Evolutionary conservation across 768 basidiomycete species (phyloP), one percentile per base, ranked within the genome.

Genomic region (Dioszegia aurantiaca): DNA sequence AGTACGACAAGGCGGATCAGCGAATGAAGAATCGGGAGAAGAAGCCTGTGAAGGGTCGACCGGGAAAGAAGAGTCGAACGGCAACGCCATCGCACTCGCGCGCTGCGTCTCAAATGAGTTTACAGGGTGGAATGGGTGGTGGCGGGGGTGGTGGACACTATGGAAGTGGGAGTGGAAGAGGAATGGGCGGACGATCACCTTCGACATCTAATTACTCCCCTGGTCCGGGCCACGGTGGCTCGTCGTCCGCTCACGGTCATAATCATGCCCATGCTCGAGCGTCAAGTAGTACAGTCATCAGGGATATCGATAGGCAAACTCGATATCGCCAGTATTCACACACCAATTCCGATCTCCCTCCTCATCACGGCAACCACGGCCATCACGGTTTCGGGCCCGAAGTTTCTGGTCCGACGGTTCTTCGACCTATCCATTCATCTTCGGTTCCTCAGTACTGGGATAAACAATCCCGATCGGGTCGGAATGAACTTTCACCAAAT

Each of bases 1-100:
- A 53, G 37, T 53, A 53, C 37, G 51, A 53, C 26, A 53, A 53
- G 37, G 51, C 51, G 36, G 51, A 53, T 40, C 51, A 53, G 37
- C 51, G 51, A 28, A 12, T 28, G 16, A 53, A 53, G 26, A 53
- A 53, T 31, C 36, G 37, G 51, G 37, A 53, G 14, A 53, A 53
- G 36, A 53, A 53, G 16, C 51, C 51, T 6, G 21, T 40, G 19
- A 36, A 37, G 12, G 51, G 36, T 19, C 36, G 51, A 27, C n/a
- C 23, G 10, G 26, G 36, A 8, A 51, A 51, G 48, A 51, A 51
- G 48, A 51, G 48, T 39, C 30, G 48, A 23, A 51, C 48, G 2
- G 30, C 48, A 16, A 51, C 51, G 4, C 51, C 37, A 2, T 26
- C 37, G 8, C 37, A 51, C 21, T 51, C 48, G 4, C 30, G 48